Evolutionary conservation across 345 rosid genomes (phyloP), one percentile per base, ranked within the genome.

Genomic region (Camelina laxa): DNA sequence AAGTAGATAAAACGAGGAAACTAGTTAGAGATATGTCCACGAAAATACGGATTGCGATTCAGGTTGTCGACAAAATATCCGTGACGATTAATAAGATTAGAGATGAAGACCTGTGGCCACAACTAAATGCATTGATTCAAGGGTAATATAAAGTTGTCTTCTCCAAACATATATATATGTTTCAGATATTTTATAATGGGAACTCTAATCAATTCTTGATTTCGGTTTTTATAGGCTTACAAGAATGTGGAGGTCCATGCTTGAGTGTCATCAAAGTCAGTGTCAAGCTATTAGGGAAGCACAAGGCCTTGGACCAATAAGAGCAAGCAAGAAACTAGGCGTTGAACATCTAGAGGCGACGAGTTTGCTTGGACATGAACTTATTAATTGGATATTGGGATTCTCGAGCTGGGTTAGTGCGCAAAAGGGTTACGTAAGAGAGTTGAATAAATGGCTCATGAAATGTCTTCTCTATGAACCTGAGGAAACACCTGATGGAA

Each of bases 61-160:
- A 96, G 49, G 86, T 88, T 50, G 97, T 96, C 4, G 97, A 96
- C 75, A 96, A 84, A 84, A 84, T 88, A 67, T 91, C 99, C 1
- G 82, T 86, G 39, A 89, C 88, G 1, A 85, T 96, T 67, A 96
- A 84, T 77, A 96, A 87, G 88, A 92, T 92, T 54, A 87, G 97
- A 75, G 98, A 96, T 17, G 99, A 92, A 80, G 99, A 96, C 72
- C 80, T 96, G 4, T 96, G 98, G 97, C 99, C 98, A 3, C 98
- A 89, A 49, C 80, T 92, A 2, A 83, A 84, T 72, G 96, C 89
- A 75, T 83, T 96, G 76, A 92, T 96, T 69, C 85, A 85, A 73
- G 99, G 97, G 99, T 96, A 87, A 67, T 75, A 67, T 47, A 27
- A 49, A 49, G 66, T 58, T 54, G 69, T 9, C 20, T 71, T 21